phyloP scores from a whole-genome alignment of 176 grass and related monocot species.

The Lolium multiflorum region DNA sequence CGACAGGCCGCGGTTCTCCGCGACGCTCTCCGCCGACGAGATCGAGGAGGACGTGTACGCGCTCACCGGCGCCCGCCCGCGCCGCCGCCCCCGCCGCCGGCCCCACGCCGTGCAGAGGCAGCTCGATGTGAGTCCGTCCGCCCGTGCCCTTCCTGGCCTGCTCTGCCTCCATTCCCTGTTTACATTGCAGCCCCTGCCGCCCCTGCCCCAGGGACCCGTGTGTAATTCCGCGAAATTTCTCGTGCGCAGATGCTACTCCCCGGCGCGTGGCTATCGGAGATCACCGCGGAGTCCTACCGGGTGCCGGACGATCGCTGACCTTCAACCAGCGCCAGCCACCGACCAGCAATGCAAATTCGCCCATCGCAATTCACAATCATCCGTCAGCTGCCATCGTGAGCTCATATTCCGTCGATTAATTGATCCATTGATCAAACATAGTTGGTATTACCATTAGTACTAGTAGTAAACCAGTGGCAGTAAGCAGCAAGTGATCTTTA shows the following conservation, averaged over 20 bases:
- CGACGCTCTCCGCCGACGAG: conserved; percentile 74
- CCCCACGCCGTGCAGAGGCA: conserved; percentile 79
- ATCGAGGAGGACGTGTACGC: conserved; percentile 96
- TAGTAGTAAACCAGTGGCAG: background rate
- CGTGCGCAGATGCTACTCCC: conserved; percentile 63
- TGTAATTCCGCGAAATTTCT: conserved; percentile 21
- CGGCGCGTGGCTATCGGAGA: conserved; percentile 78
- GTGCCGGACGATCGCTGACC: conserved; percentile 70
- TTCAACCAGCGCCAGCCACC: background rate
- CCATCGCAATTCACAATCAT: background rate
- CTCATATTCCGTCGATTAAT: conserved; percentile 1
- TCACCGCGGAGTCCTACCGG: conserved; percentile 77
- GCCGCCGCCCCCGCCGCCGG: conserved; percentile 70
- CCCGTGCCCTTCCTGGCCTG: conserved; percentile 24
- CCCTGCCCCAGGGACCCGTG: conserved; percentile 31
- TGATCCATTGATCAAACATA: conserved; percentile 35
- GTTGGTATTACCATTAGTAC: background rate
- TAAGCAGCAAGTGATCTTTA: background rate
- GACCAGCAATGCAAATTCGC: conserved; percentile 4
- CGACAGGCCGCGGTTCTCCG: conserved; percentile 64
- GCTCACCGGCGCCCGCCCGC: conserved; percentile 76
- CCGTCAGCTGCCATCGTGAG: background rate
- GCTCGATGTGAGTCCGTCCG: conserved; percentile 74
- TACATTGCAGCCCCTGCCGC: conserved; percentile 36
- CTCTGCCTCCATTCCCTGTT: background rate